phyloP scores from a whole-genome alignment of 371 early-diverging fungal genomes.

The Circinella minor region DNA sequence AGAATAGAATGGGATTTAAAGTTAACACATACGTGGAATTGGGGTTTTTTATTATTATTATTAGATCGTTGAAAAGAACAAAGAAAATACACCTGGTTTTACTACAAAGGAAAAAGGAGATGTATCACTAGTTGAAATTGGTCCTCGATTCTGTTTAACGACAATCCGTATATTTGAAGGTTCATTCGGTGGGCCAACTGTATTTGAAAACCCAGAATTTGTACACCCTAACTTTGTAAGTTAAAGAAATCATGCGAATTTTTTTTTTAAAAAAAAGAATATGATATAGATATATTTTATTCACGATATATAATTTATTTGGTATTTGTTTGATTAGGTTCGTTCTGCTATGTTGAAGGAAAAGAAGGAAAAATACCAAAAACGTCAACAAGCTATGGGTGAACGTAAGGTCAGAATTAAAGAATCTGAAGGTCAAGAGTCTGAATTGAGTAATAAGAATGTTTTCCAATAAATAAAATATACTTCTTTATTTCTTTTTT shows the following conservation, averaged over 20 bases:
- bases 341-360: slow-evolving; percentile 52
- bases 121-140: slow-evolving; percentile 91
- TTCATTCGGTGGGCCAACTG: slow-evolving; percentile 89
- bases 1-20: slow-evolving; percentile 18
- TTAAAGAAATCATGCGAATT: not conserved
- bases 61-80: slow-evolving; percentile 61
- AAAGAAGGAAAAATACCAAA: slow-evolving; percentile 60
- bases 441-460: slow-evolving; percentile 55
- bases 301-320: not conserved
- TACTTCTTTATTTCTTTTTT: not conserved
- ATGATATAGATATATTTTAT: not conserved
- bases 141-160: slow-evolving; percentile 96
- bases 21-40: not conserved
- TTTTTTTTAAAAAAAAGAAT: not conserved
- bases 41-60: slow-evolving; percentile 13
- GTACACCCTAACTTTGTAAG: slow-evolving; percentile 77
- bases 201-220: slow-evolving; percentile 90
- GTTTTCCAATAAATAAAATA: slow-evolving; percentile 53
- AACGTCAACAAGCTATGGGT: slow-evolving; percentile 48
- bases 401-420: slow-evolving; percentile 54
- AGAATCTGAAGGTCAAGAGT: slow-evolving; percentile 58
- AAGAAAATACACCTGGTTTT: slow-evolving; percentile 54
- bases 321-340: slow-evolving; percentile 17
- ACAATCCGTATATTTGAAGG: slow-evolving; percentile 95
- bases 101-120: slow-evolving; percentile 67